Conservation (phyloP, 2,329 filamentous ascomycete genomes). For the Nannizziopsis barbatae region DNA sequence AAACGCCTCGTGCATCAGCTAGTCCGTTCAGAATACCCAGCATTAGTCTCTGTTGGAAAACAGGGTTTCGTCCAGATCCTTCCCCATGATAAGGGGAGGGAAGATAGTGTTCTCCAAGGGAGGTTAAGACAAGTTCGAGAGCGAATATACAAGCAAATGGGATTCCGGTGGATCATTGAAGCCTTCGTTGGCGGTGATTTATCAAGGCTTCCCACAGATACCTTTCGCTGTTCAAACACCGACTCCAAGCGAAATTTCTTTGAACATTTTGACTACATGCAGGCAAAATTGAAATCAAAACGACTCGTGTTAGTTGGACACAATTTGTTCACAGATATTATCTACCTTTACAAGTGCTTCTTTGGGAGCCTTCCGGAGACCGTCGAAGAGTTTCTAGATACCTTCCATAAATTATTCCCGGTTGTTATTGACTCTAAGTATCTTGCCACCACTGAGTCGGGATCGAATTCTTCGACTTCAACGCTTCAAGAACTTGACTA, state of each 20-base stretch:
- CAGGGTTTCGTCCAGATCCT: constrained; percentile 34
- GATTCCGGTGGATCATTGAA: constrained; percentile 40
- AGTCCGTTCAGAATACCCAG: constrained; percentile 49
- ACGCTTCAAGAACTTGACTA: constrained; percentile 7
- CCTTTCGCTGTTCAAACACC: constrained; percentile 21
- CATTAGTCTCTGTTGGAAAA: constrained; percentile 30
- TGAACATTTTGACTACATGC: constrained; percentile 21
- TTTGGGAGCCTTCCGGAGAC: constrained; percentile 47
- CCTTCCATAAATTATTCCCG: constrained; percentile 46
- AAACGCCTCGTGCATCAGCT: constrained; percentile 56
- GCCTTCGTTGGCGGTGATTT: constrained; percentile 35
- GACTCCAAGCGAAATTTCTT: constrained; percentile 8
- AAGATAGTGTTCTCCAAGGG: constrained; percentile 23
- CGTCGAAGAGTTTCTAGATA: constrained; percentile 43
- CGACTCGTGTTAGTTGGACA: constrained; percentile 49
- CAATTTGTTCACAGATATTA: constrained; percentile 52
- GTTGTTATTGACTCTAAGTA: constrained; percentile 53
- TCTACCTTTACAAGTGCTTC: constrained; percentile 52
- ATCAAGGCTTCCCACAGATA: constrained; percentile 26
- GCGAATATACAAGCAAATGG: constrained; percentile 28
- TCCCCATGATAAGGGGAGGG: constrained; percentile 27
- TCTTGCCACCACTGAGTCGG: constrained; percentile 47
- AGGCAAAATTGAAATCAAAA: constrained; percentile 35
- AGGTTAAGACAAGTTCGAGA: constrained; percentile 22
- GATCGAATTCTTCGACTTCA: constrained; percentile 13